These are phyloP conservation scores for Amanita pseudoporphyria DNA, from an alignment of 768 basidiomycete species.

Conservation along the genomic window DNA sequence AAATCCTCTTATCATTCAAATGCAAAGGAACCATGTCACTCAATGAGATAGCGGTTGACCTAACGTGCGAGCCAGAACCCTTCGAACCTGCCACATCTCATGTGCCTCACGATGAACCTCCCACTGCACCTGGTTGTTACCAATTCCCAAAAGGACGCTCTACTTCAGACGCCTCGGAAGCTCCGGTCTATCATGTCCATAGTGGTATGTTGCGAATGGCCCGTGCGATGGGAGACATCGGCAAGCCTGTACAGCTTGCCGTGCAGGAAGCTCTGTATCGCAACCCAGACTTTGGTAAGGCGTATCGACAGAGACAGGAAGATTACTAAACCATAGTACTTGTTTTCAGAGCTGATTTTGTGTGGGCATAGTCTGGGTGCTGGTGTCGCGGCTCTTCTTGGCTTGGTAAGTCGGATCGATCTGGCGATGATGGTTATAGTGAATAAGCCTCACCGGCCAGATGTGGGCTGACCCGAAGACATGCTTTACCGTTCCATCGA, in stretches of 20 bases:
- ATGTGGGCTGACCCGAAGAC: conserved; percentile 83
- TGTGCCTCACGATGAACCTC: conserved; percentile 21
- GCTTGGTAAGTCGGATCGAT: conserved; percentile 39
- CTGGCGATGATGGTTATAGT: background rate
- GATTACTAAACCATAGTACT: background rate
- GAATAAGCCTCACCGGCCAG: conserved; percentile 22
- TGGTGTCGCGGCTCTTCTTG: conserved; percentile 68
- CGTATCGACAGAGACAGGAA: background rate
- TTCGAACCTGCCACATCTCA: conserved; percentile 43
- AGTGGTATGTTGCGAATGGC: conserved; percentile 78
- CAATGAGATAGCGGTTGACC: conserved; percentile 79
- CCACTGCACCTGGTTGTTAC: conserved; percentile 26
- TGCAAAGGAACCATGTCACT: conserved; percentile 69
- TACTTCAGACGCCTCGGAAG: conserved; percentile 9
- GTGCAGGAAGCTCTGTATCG: conserved; percentile 58
- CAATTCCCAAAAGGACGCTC: conserved; percentile 22
- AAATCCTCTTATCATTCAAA: background rate
- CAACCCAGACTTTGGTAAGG: conserved; percentile 67
- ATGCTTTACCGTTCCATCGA: conserved; percentile 57
- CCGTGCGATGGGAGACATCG: conserved; percentile 63
- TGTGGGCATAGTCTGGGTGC: conserved; percentile 83
- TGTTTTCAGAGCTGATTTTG: conserved; percentile 49
- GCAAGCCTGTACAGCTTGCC: conserved; percentile 69
- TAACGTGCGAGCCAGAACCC: conserved; percentile 68
- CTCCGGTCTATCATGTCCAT: conserved; percentile 53